Evolutionary conservation across 2,329 filamentous ascomycete genomes (phyloP).

Genomic region (Lojkania enalia): DNA sequence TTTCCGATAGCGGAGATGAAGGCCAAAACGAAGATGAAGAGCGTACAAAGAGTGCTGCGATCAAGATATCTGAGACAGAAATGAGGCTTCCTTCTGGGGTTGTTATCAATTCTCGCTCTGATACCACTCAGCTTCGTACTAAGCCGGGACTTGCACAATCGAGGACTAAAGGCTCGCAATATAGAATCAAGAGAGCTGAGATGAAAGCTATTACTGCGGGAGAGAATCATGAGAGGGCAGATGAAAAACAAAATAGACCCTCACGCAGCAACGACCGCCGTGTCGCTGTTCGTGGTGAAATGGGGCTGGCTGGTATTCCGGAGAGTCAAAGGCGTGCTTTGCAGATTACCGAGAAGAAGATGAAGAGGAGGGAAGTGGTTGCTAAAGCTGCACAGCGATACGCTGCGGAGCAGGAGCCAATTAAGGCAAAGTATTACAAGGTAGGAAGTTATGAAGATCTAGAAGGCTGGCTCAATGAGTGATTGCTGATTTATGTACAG

Average conservation of each 20-base stretch:
- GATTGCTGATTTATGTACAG: too few relatives aligned
- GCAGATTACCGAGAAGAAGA: slow-evolving; percentile 21
- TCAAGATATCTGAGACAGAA: slow-evolving; percentile 20
- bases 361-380: slow-evolving; percentile 18
- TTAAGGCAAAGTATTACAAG: slow-evolving; percentile 20
- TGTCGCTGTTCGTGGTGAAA: slow-evolving; percentile 22
- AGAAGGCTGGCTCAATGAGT: too few relatives aligned
- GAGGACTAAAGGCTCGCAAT: slow-evolving; percentile 11
- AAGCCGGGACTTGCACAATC: slow-evolving; percentile 15
- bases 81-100: slow-evolving; percentile 23
- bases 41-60: slow-evolving; percentile 12
- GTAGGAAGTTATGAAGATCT: too few relatives aligned
- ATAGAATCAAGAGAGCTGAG: slow-evolving; percentile 10
- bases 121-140: slow-evolving; percentile 12
- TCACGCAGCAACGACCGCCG: too few relatives aligned
- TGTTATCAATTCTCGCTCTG: too few relatives aligned
- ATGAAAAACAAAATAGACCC: too few relatives aligned
- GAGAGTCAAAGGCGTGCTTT: slow-evolving; percentile 19
- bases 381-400: slow-evolving; percentile 15
- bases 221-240: slow-evolving; percentile 7
- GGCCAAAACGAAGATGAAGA: slow-evolving; percentile 8
- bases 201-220: slow-evolving; percentile 1
- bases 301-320: slow-evolving; percentile 21
- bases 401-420: slow-evolving; percentile 15
- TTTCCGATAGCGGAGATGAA: slow-evolving; percentile 4